A percentile compares a stretch with the other conserved stretches of the same genome.
Evolutionary conservation across 1,139 yeast species (phyloP).

Genomic region (Pichia sp.): DNA sequence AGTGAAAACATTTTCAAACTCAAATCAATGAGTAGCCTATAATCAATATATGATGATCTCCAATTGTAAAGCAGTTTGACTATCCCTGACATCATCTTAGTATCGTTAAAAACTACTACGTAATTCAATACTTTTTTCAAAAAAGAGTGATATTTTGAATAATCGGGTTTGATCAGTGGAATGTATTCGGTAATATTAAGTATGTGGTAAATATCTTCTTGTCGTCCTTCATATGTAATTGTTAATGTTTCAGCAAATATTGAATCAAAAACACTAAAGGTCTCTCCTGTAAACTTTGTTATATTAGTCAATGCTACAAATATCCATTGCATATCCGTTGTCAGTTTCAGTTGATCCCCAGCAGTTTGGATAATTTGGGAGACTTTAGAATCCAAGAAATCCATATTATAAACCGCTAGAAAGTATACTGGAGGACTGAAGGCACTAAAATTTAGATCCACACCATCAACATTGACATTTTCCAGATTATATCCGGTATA

Average conservation of each 20-base stretch:
- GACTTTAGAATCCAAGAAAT: neutral
- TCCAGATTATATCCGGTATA: neutral
- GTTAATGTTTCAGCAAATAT: neutral
- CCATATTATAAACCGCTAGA: neutral
- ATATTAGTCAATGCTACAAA: conserved; percentile 4
- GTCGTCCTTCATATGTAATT: neutral
- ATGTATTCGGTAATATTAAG: neutral
- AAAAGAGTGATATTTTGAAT: neutral
- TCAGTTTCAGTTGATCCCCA: neutral
- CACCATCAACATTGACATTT: neutral
- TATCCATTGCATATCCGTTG: conserved; percentile 7
- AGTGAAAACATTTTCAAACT: neutral
- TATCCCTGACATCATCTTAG: conserved; percentile 1
- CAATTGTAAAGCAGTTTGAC: conserved; percentile 4
- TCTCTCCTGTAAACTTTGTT: neutral
- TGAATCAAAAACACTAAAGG: neutral
- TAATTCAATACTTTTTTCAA: neutral
- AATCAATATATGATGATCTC: neutral
- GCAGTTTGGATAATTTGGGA: neutral
- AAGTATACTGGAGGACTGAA: neutral
- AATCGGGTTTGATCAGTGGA: conserved; percentile 5
- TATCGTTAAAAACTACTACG: conserved; percentile 1
- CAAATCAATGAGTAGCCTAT: neutral
- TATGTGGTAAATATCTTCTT: neutral
- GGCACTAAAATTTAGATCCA: neutral